phyloP scores from a whole-genome alignment of 371 early-diverging fungal species.

The Mortierella sp. region DNA sequence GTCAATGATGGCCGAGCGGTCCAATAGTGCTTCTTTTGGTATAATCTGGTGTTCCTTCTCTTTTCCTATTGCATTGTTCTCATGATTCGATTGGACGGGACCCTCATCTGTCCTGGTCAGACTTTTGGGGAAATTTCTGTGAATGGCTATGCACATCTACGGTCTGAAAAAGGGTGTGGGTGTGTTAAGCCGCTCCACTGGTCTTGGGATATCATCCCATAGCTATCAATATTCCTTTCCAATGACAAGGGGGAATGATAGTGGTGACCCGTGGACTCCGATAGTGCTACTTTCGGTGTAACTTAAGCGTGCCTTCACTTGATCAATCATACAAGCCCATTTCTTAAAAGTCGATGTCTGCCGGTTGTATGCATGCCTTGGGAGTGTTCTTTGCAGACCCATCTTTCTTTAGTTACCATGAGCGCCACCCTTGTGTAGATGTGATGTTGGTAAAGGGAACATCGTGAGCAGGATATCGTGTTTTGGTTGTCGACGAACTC shows the following conservation, averaged over 20 bases:
- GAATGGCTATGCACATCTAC: slow-evolving; percentile 21
- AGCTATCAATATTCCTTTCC: slow-evolving; percentile 15
- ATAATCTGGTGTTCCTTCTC: slow-evolving; percentile 9
- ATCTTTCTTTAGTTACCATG: no score
- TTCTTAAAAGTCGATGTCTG: no score
- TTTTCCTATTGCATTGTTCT: slow-evolving; percentile 11
- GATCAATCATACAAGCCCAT: slow-evolving; percentile 10
- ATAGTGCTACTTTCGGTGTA: slow-evolving; percentile 31
- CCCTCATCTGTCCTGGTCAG: slow-evolving; percentile 40
- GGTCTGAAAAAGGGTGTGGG: slow-evolving; percentile 13
- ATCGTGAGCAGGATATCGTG: no score
- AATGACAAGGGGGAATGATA: slow-evolving; percentile 13
- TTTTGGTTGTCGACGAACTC: no score
- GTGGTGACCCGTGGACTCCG: slow-evolving; percentile 21
- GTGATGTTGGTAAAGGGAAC: no score
- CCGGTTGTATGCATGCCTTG: no score
- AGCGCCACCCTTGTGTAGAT: no score
- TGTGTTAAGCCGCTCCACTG: slow-evolving; percentile 21
- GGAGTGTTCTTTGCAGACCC: no score
- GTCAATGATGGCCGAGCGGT: slow-evolving; percentile 16
- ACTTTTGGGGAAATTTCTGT: slow-evolving; percentile 31
- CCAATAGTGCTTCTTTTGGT: slow-evolving; percentile 14
- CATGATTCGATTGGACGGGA: slow-evolving; percentile 24
- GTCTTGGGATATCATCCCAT: slow-evolving; percentile 9
- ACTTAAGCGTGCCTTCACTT: slow-evolving; percentile 26